phyloP scores from a whole-genome alignment of 2,329 filamentous ascomycete species.

The Harringtonia lauricola region DNA sequence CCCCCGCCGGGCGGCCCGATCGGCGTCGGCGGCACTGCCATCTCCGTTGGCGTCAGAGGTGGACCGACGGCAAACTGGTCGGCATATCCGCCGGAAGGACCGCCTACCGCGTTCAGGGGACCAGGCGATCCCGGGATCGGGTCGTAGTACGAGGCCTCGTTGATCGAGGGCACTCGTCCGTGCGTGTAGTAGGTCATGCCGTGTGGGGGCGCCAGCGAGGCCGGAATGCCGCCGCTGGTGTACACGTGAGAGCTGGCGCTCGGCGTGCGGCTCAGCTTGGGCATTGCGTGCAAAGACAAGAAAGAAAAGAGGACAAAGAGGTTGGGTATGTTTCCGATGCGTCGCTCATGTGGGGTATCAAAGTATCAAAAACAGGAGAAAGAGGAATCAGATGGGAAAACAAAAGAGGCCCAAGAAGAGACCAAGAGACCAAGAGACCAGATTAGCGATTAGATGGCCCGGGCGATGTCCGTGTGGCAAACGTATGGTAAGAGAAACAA shows the following conservation, averaged over 20 bases:
- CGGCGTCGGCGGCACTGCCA: background rate
- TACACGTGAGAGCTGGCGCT: slow-evolving; percentile 17
- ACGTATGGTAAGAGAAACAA: no score
- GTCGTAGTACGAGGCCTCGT: slow-evolving; percentile 20
- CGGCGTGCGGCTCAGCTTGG: slow-evolving; percentile 17
- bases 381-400: slow-evolving; percentile 6
- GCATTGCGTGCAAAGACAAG: slow-evolving; percentile 14
- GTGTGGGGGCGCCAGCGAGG: slow-evolving; percentile 11
- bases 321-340: no score
- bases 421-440: background rate
- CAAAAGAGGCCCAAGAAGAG: background rate
- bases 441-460: no score
- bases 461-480: no score
- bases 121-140: slow-evolving; percentile 14
- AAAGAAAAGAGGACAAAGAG: background rate
- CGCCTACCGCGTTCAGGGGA: slow-evolving; percentile 9
- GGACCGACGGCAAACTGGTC: slow-evolving; percentile 22
- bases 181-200: slow-evolving; percentile 23
- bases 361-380: slow-evolving; percentile 5
- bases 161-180: slow-evolving; percentile 10
- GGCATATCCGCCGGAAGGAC: slow-evolving; percentile 8
- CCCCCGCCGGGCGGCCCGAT: background rate
- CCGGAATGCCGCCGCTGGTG: slow-evolving; percentile 12
- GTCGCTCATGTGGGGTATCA: no score
- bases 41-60: background rate